phyloP scores from a whole-genome alignment of 2,329 filamentous ascomycete species.

The Aspergillus intermedius region DNA sequence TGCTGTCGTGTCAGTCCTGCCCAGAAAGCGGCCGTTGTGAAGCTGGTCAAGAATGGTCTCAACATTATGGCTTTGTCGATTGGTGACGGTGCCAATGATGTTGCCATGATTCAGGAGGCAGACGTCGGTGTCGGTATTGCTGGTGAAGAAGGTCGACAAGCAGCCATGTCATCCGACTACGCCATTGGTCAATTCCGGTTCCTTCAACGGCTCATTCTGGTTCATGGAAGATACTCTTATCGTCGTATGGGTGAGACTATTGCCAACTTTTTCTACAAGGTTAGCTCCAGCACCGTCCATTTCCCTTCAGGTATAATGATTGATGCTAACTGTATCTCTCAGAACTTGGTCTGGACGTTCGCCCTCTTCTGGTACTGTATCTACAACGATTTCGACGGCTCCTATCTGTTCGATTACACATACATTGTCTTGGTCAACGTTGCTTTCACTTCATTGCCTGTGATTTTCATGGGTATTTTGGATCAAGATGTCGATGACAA shows the following conservation, averaged over 20 bases:
- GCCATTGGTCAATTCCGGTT: conserved; percentile 92
- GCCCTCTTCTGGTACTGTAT: conserved; percentile 97
- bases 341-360: conserved; percentile 97
- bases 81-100: conserved; percentile 90
- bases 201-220: conserved; percentile 74
- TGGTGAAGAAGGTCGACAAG: conserved; percentile 84
- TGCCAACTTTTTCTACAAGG: conserved; percentile 99
- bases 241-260: conserved; percentile 85
- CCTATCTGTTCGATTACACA: conserved; percentile 94
- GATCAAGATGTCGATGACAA: conserved; percentile 95
- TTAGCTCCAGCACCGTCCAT: conserved; percentile 26
- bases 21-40: conserved; percentile 94
- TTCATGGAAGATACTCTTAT: conserved; percentile 96
- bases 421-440: conserved; percentile 97
- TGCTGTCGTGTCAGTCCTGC: conserved; percentile 96
- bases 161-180: conserved; percentile 94
- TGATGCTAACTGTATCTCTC: conserved; percentile 6
- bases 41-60: conserved; percentile 88
- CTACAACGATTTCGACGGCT: conserved; percentile 91
- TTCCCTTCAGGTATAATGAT: neutral
- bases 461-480: conserved; percentile 91
- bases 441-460: conserved; percentile 89
- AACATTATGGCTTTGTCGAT: conserved; percentile 95
- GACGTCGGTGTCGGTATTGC: conserved; percentile 96
- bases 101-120: conserved; percentile 96